These are phyloP conservation scores for Sporisorium sorghi DNA, from an alignment of 1,284 basidiomycete genomes.

Conservation along the genomic window DNA sequence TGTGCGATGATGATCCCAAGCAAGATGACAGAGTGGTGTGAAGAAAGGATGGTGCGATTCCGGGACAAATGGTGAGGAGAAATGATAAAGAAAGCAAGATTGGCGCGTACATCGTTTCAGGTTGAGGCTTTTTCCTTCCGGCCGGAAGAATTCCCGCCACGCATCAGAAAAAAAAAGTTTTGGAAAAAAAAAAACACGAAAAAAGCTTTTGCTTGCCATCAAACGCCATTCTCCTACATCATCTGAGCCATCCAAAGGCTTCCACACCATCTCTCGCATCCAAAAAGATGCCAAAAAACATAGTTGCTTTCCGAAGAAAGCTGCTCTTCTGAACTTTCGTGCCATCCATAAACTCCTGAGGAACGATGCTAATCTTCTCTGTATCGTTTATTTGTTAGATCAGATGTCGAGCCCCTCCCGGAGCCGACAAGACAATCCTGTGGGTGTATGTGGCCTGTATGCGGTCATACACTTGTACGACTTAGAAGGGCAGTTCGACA, in stretches of 20 bases:
- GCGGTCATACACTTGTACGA: not conserved
- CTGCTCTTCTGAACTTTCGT: constrained; percentile 36
- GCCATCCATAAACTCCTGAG: constrained; percentile 35
- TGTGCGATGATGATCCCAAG: not conserved
- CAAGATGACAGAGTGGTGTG: not conserved
- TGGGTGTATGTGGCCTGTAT: too few species aligned
- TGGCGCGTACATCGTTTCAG: not conserved
- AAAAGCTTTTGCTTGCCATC: too few species aligned
- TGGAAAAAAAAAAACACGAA: too few species aligned
- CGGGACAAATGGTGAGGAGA: not conserved
- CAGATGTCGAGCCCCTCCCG: constrained; percentile 50
- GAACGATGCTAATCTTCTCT: constrained; percentile 49
- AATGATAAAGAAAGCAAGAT: not conserved
- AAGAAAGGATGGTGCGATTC: not conserved
- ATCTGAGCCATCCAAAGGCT: too few species aligned
- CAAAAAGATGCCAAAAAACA: constrained; percentile 25
- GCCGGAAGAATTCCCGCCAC: constrained; percentile 19
- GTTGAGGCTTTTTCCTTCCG: constrained; percentile 8
- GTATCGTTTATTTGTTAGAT: constrained; percentile 54
- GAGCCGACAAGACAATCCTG: constrained; percentile 29
- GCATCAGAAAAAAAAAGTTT: too few species aligned
- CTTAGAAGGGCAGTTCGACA: constrained; percentile 19
- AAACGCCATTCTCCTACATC: too few species aligned
- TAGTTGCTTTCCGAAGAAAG: constrained; percentile 43
- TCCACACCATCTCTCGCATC: not conserved